Evolutionary conservation across 2,329 filamentous ascomycete genomes (phyloP), one percentile per base, ranked within the genome.

Genomic region (Aspergillus brunneoviolaceus): DNA sequence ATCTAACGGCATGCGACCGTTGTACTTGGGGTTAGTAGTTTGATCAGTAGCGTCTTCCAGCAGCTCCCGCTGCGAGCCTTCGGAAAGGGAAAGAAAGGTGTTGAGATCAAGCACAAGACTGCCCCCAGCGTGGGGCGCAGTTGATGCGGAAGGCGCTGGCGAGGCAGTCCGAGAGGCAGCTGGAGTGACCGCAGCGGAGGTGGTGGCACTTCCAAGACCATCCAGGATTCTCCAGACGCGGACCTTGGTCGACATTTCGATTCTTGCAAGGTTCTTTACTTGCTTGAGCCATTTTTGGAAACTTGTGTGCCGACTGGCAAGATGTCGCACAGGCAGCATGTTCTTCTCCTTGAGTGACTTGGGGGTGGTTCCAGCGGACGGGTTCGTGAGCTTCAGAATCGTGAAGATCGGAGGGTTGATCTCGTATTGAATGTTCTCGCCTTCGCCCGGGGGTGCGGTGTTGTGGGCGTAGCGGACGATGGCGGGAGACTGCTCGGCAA

Each of bases 401-500:
- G 88, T 91, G 73, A 97, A 91, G 49, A 96, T 82, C 0, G 91
- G 92, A 4, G 93, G 95, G 69, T 92, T 87, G 47, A 92, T 81
- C 76, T 98, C 95, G 73, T 89, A 96, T 68, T 89, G 81, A 51
- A 96, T 78, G 64, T 96, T 91, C 45, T 85, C 79, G n/a, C 77
- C 70, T 2, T 82, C 82, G 47, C 85, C 83, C 1, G 82, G 80
- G 7, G 87, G 84, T 31, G 69, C 77, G 27, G 89, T 92, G 74
- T 96, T 89, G 75, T 94, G 89, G 42, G 90, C 92, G 65, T 84
- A 85, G 60, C 95, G 87, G 50, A 86, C 78, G 64, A 98, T 92
- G 49, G 90, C 83, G 9, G 87, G 80, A 56, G 91, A 89, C 35
- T 85, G 87, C 16, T 86, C 79, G 59, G 85, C 86, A 58, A 94